Base-by-base conservation (phyloP, 139 green algal genomes). In the Gonium pectorale region DNA sequence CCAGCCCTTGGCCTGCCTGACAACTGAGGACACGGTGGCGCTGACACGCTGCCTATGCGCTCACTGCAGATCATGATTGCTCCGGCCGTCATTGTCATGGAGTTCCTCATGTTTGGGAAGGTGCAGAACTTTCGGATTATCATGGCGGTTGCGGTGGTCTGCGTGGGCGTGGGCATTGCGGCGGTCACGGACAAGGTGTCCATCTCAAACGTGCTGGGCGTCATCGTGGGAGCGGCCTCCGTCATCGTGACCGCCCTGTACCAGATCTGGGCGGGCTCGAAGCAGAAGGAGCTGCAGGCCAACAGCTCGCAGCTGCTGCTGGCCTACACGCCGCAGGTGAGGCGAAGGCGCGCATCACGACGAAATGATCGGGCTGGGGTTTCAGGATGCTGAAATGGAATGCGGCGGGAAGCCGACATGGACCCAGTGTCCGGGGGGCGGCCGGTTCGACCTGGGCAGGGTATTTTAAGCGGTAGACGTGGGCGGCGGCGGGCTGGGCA, bases 1-100 rank as follows among this genome's bases (percentile, higher is more conserved):
- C n/a, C n/a, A n/a, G n/a, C n/a, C n/a, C n/a, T n/a, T n/a, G n/a
- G n/a, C n/a, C n/a, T n/a, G n/a, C n/a, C n/a, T n/a, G n/a, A n/a
- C n/a, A n/a, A n/a, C n/a, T n/a, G n/a, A n/a, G n/a, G n/a, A n/a
- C n/a, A n/a, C n/a, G n/a, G n/a, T n/a, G n/a, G n/a, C n/a, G n/a
- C n/a, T n/a, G n/a, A n/a, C n/a, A n/a, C n/a, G n/a, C n/a, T n/a
- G n/a, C n/a, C n/a, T n/a, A n/a, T n/a, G n/a, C n/a, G n/a, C n/a
- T n/a, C n/a, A n/a, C n/a, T n/a, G n/a, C 64, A 85, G 86, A 97
- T 98, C 40, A 93, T 92, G 13, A 94, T 98, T 3, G 93, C 95
- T 7, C 95, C 95, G 6, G 93, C 94, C 5, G 92, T 98, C 2
- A 88, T 98, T 81, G 67, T 86, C 5, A 86, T 97, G 31, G 92